Conservation (phyloP, 768 basidiomycete genomes). For the Candolleomyces efflorescens region DNA sequence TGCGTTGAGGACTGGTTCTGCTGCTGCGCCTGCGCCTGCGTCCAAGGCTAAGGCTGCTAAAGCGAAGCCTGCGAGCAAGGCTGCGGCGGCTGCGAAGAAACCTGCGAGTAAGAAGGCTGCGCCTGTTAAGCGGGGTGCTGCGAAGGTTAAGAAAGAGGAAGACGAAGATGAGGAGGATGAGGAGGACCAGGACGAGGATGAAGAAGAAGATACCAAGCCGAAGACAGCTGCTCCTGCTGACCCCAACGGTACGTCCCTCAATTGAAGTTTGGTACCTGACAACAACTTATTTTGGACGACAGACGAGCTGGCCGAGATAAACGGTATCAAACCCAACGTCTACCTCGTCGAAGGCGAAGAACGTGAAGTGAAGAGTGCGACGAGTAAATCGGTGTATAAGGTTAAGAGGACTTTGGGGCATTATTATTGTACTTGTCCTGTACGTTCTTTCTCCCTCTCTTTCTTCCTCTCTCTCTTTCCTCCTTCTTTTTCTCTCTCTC, state of each 20-base stretch:
- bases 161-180: slow-evolving; percentile 4
- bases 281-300: neutral
- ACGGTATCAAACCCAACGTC: slow-evolving; percentile 36
- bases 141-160: neutral
- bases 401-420: slow-evolving; percentile 36
- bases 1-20: slow-evolving; percentile 26
- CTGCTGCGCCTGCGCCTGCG: slow-evolving; percentile 11
- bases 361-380: slow-evolving; percentile 24
- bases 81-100: too few relatives aligned
- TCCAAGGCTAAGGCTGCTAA: slow-evolving; percentile 15
- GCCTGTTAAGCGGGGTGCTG: neutral
- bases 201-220: neutral
- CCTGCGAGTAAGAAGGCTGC: too few relatives aligned
- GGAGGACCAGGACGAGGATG: slow-evolving; percentile 1
- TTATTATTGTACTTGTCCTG: slow-evolving; percentile 24
- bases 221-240: neutral
- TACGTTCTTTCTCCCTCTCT: too few relatives aligned
- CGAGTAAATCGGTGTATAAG: slow-evolving; percentile 22
- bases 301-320: slow-evolving; percentile 32
- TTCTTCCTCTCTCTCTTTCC: too few relatives aligned
- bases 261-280: too few relatives aligned
- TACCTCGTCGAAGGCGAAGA: slow-evolving; percentile 23
- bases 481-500: too few relatives aligned
- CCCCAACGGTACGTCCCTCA: too few relatives aligned
- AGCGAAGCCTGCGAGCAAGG: too few relatives aligned